These are phyloP conservation scores for Pseudomicrostroma phylloplanum DNA, from an alignment of 1,284 basidiomycete genomes.

Conservation along the genomic window DNA sequence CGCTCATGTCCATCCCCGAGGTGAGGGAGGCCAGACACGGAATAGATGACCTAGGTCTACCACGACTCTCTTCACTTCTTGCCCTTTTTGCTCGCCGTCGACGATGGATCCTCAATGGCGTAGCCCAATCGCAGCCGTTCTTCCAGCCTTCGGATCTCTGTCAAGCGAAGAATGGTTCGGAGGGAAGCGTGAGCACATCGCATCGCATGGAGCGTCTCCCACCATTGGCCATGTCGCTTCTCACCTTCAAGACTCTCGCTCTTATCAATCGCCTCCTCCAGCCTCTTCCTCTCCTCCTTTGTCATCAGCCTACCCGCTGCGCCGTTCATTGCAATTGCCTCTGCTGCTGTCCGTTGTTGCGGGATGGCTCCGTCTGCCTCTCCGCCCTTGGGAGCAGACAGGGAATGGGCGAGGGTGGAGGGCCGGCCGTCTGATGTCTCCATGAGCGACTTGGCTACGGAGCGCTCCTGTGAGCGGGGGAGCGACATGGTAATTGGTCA, in stretches of 20 bases:
- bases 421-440: slow-evolving; percentile 34
- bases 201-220: background rate
- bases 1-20: too few relatives aligned
- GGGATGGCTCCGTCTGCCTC: slow-evolving; percentile 51
- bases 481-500: slow-evolving; percentile 55
- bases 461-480: slow-evolving; percentile 20
- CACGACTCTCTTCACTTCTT: background rate
- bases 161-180: background rate
- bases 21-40: too few relatives aligned
- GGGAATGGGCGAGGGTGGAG: slow-evolving; percentile 53
- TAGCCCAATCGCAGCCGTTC: slow-evolving; percentile 43
- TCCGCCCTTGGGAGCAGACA: slow-evolving; percentile 63
- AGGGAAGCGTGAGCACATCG: background rate
- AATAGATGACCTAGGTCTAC: background rate
- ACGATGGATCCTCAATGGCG: slow-evolving; percentile 12
- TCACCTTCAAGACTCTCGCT: slow-evolving; percentile 80
- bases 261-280: slow-evolving; percentile 80
- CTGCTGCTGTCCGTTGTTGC: slow-evolving; percentile 52
- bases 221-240: slow-evolving; percentile 10
- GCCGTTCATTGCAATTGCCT: slow-evolving; percentile 55
- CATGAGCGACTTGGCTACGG: slow-evolving; percentile 32
- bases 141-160: slow-evolving; percentile 41
- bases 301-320: slow-evolving; percentile 71
- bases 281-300: slow-evolving; percentile 80
- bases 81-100: background rate